Percentiles rank a stretch among this genome's conserved stretches.
These are phyloP conservation scores for slime mould (Dictyostelium discoideum) DNA, from an alignment of 78 protist genomes.

Conservation along the genomic window dicty_2.7 NC_007091.3:3397001-3397500, in stretches of 20 bases:
- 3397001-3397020: neutral
- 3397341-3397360: neutral
- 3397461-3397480: neutral
- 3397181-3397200: neutral
- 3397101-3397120: conserved; percentile 5
- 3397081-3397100: neutral
- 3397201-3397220: neutral
- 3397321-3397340: neutral
- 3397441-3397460: neutral
- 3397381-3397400: neutral
- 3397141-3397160: neutral
- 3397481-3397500: neutral
- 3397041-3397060: neutral
- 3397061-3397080: neutral
- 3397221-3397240: neutral
- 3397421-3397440: neutral
- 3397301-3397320: neutral
- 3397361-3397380: neutral
- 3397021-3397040: neutral
- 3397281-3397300: neutral
- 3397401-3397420: neutral
- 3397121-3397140: neutral
- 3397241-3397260: neutral
- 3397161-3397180: conserved; percentile 17
- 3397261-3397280: neutral